Evolutionary conservation across 371 early-diverging fungal genomes (phyloP).

Genomic region (Mucor saturninus): DNA sequence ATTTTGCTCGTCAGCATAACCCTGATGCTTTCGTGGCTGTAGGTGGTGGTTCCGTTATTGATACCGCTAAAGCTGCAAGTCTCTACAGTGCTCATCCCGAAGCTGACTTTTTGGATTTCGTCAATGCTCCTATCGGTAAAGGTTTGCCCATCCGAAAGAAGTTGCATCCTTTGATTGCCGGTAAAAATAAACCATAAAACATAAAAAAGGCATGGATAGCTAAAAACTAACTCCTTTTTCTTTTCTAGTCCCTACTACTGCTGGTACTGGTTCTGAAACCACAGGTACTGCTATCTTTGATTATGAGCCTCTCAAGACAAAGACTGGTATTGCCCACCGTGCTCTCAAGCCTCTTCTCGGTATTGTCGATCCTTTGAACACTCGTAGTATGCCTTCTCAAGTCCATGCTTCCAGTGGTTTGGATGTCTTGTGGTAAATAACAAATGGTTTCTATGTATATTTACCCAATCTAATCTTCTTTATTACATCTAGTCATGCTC

Average conservation of each 20-base stretch:
- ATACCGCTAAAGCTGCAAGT: constrained; percentile 92
- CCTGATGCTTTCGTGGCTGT: constrained; percentile 91
- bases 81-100: constrained; percentile 83
- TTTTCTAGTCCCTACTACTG: constrained; percentile 73
- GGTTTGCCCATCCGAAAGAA: constrained; percentile 75
- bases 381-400: constrained; percentile 81
- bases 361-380: constrained; percentile 90
- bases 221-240: too few relatives aligned
- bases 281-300: constrained; percentile 93
- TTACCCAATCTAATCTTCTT: background rate
- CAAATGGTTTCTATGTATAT: background rate
- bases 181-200: constrained; percentile 32
- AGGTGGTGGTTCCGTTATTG: constrained; percentile 93
- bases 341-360: constrained; percentile 87
- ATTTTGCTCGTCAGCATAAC: constrained; percentile 72
- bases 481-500: constrained; percentile 62
- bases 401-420: constrained; percentile 88
- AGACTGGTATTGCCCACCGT: constrained; percentile 92
- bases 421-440: constrained; percentile 78
- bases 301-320: constrained; percentile 80
- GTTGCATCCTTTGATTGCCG: constrained; percentile 82
- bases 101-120: constrained; percentile 89
- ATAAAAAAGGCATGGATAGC: background rate
- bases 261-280: constrained; percentile 91
- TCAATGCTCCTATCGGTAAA: constrained; percentile 93